Base-by-base conservation (phyloP, 1,284 basidiomycete genomes). In the Phlebopus sp. region DNA sequence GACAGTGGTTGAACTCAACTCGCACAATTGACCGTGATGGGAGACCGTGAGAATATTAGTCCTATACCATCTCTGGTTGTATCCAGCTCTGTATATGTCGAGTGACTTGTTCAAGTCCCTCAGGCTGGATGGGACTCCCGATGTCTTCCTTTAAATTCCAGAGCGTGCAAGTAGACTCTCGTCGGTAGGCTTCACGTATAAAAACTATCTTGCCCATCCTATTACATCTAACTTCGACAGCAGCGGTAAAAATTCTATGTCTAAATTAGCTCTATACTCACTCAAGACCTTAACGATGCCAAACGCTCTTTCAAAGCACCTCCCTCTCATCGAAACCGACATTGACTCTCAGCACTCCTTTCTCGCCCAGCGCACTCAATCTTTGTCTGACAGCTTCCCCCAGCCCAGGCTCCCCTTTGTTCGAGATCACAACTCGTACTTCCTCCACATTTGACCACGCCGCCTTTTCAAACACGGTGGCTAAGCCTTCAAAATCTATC, bases 301-400 rank as follows among this genome's bases (percentile, higher is more conserved):
- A 2, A 29, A 9, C 17, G 35, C 17, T 44, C 42, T n/a, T 18
- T 45, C 51, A 67, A 51, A 63, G 37, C 19, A 67, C 54, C 30
- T 66, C 64, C 0, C 64, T 55, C 21, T 66, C 64, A 42, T 68
- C 62, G n/a, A 67, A 64, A 11, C 66, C 62, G 10, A 67, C 57
- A 25, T 52, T 54, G 37, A 64, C 61, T 29, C 50, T 54, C 30
- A 64, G 36, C 36, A 67, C 64, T 0, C 66, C 59, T 10, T 63
- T 54, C 44, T 64, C 50, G 15, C 55, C 36, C 19, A 64, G n/a
- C 32, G 34, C 39, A 2, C 37, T 11, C 37, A 64, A 36, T 0
- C 55, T 55, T 32, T 68, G 61, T 27, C 37, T 47, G 6, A 64
- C 64, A n/a, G 56, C 55, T 29, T 30, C 45, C 2, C 61, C 63